Evolutionary conservation across 2,329 filamentous ascomycete genomes (phyloP).

Genomic region (Trichoderma pleuroti): DNA sequence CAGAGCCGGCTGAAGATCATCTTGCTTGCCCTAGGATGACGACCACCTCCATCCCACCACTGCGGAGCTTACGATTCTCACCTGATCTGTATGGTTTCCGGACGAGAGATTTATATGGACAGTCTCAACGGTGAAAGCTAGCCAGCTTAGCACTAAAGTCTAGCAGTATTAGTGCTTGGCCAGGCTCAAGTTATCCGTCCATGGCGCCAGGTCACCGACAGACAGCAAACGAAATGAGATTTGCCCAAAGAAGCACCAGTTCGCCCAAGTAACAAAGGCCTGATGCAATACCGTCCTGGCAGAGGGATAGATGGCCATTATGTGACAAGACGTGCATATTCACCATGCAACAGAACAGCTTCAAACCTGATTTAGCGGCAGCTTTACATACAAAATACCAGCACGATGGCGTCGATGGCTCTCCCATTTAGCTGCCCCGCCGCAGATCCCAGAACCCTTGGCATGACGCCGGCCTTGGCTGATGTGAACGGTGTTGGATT

Average conservation of each 20-base stretch:
- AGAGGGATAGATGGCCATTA: background rate
- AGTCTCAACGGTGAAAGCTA: background rate
- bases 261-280: background rate
- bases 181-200: background rate
- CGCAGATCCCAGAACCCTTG: slow-evolving; percentile 12
- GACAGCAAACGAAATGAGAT: background rate
- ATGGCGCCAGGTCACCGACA: background rate
- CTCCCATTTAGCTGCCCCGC: slow-evolving; percentile 9
- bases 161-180: background rate
- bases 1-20: background rate
- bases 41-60: slow-evolving; percentile 1
- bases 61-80: slow-evolving; percentile 3
- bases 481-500: slow-evolving; percentile 2
- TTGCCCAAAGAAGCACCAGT: background rate
- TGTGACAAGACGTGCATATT: slow-evolving; percentile 2
- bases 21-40: slow-evolving; percentile 7
- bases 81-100: background rate
- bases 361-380: slow-evolving; percentile 10
- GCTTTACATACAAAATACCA: background rate
- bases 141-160: background rate
- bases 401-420: slow-evolving; percentile 18
- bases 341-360: background rate
- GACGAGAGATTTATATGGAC: background rate
- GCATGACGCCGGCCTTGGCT: slow-evolving; percentile 9
- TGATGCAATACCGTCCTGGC: background rate